phyloP scores from a whole-genome alignment of 768 basidiomycete genomes.

The Amanita rubescens region DNA sequence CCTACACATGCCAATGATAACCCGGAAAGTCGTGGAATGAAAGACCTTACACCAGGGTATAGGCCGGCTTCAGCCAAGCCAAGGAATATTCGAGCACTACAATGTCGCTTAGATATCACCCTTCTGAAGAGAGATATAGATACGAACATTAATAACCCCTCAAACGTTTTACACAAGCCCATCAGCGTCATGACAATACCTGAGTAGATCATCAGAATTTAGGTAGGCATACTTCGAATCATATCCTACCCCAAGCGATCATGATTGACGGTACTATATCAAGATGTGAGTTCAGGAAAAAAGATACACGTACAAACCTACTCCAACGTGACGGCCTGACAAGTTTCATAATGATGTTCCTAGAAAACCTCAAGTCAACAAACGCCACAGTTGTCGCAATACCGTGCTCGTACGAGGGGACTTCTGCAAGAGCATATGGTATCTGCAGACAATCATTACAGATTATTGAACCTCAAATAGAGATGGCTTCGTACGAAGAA shows the following conservation, averaged over 20 bases:
- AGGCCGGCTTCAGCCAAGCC: constrained; percentile 33
- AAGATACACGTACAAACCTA: constrained; percentile 2
- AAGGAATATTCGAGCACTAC: constrained; percentile 32
- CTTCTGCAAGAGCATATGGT: constrained; percentile 21
- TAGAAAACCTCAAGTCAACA: background rate
- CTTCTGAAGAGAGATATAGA: too few relatives aligned
- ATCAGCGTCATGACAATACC: constrained; percentile 24
- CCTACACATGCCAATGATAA: constrained; percentile 12
- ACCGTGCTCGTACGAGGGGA: constrained; percentile 18
- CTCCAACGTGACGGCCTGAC: constrained; percentile 22
- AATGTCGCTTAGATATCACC: too few relatives aligned
- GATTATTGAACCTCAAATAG: background rate
- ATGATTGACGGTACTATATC: constrained; percentile 19
- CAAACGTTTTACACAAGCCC: constrained; percentile 19
- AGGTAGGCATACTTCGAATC: background rate
- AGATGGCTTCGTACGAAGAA: constrained; percentile 16
- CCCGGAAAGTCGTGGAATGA: background rate
- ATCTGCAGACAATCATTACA: constrained; percentile 11
- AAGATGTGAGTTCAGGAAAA: background rate
- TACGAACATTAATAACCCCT: constrained; percentile 16
- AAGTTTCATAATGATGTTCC: constrained; percentile 20
- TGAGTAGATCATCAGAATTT: background rate
- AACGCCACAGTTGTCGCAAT: background rate
- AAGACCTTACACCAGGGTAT: constrained; percentile 29
- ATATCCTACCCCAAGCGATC: constrained; percentile 18